A percentile compares a stretch with the other conserved stretches of the same genome.
Evolutionary conservation across 192 early-diverging fungal species (phyloP).

Genomic region (Tieghemiomyces parasiticus): DNA sequence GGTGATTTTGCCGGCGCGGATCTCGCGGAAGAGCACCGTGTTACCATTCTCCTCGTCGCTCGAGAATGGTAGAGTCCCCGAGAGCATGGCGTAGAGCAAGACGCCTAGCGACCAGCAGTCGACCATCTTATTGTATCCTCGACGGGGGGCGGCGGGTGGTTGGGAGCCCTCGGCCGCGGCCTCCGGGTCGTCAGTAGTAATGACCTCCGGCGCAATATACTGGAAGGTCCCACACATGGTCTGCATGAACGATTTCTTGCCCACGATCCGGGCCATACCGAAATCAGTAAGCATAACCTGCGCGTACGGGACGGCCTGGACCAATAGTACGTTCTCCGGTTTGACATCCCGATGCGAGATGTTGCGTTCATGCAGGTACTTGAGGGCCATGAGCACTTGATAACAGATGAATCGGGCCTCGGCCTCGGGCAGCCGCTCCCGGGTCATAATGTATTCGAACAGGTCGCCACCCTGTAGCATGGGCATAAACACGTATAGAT

Average conservation of each 20-base stretch:
- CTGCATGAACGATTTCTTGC: conserved; percentile 56
- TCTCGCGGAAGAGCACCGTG: conserved; percentile 22
- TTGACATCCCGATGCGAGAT: conserved; percentile 77
- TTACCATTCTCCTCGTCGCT: conserved; percentile 25
- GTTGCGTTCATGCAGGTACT: conserved; percentile 60
- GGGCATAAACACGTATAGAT: conserved; percentile 63
- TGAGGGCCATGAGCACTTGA: conserved; percentile 54
- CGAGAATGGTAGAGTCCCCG: conserved; percentile 30
- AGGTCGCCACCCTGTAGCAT: conserved; percentile 70
- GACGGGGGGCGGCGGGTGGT: too few species aligned
- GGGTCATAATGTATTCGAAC: conserved; percentile 62
- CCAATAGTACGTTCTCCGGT: conserved; percentile 57
- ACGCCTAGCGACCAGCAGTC: conserved; percentile 67
- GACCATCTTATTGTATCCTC: conserved; percentile 40
- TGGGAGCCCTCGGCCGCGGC: conserved; percentile 19
- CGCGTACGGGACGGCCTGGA: conserved; percentile 26
- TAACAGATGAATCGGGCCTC: conserved; percentile 64
- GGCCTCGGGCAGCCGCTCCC: conserved; percentile 52
- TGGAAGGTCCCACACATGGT: conserved; percentile 83
- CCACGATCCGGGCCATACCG: conserved; percentile 72
- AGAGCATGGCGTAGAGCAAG: conserved; percentile 63
- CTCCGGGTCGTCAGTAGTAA: conserved; percentile 17
- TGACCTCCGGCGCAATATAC: conserved; percentile 71
- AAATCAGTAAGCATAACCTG: conserved; percentile 78
- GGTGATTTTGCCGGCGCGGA: conserved; percentile 25